These are phyloP conservation scores for Xylariaceae sp. DNA, from an alignment of 2,329 filamentous ascomycete genomes.

Conservation along the genomic window DNA sequence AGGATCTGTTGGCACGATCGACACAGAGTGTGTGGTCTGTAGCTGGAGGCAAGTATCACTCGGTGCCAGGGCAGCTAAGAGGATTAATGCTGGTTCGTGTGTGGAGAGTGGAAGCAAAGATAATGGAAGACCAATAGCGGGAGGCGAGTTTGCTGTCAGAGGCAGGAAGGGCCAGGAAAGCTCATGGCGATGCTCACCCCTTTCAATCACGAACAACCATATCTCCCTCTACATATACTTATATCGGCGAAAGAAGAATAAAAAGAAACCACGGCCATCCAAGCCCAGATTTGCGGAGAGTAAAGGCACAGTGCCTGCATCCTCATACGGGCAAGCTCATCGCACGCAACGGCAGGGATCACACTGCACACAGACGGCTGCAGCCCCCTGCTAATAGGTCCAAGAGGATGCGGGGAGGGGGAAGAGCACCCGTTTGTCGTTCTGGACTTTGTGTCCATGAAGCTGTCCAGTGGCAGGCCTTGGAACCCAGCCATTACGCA, in stretches of 20 bases:
- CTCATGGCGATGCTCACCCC: slow-evolving; percentile 4
- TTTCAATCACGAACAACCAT: slow-evolving; percentile 13
- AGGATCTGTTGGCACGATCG: not conserved
- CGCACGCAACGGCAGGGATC: slow-evolving; percentile 6
- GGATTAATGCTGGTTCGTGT: slow-evolving; percentile 4
- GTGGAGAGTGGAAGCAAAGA: slow-evolving; percentile 1
- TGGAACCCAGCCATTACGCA: slow-evolving; percentile 10
- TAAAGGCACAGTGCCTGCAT: slow-evolving; percentile 8
- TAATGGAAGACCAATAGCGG: slow-evolving; percentile 7
- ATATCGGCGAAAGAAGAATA: slow-evolving; percentile 7
- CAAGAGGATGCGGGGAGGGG: slow-evolving; percentile 4
- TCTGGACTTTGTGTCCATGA: not conserved
- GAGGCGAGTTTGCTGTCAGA: not conserved
- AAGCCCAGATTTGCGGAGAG: slow-evolving; percentile 9
- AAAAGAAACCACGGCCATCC: slow-evolving; percentile 9
- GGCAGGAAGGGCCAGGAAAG: not conserved
- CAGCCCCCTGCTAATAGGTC: slow-evolving; percentile 8
- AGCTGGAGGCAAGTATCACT: slow-evolving; percentile 5
- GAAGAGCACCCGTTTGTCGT: slow-evolving; percentile 2
- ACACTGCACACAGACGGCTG: slow-evolving; percentile 3
- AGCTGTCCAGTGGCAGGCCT: slow-evolving; percentile 7
- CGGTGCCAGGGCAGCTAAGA: not conserved
- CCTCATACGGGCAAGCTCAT: not conserved
- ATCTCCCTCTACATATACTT: slow-evolving; percentile 12
- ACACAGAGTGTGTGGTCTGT: slow-evolving; percentile 3